Base-by-base conservation (phyloP, 805 yeast species). In the Candida sakaeoensis region DNA sequence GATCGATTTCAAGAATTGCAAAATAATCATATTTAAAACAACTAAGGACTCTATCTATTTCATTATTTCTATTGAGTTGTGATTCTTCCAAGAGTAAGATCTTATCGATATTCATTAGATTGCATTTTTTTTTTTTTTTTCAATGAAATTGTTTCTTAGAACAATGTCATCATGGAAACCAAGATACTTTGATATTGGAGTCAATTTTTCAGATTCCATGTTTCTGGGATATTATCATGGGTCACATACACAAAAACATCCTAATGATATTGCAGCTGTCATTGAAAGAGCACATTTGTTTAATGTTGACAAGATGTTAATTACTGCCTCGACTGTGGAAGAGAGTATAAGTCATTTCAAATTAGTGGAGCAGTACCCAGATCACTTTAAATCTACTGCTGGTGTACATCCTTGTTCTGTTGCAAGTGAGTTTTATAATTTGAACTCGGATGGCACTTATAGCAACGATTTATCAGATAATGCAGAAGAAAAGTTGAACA, bases 331-430 rank as follows among this genome's bases (percentile, higher is more conserved):
- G 0, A 77, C 84, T 2, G 64, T 88, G 5, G 53, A 58, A 1
- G 96, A 91, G 50, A 79, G 90, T 15, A 51, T 57, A 25, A 64
- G 68, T n/a, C 84, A 89, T 6, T 58, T 85, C 13, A 72, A 70
- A 12, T 53, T 90, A 22, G 80, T 85, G 28, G 46, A 54, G 2
- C 44, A 58, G 36, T 59, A 63, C 41, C 63, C 65, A 3, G 54
- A 52, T 8, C 51, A 46, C 12, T 61, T 60, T 47, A 74, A 65
- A 44, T 77, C 85, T 17, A 93, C 99, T 0, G 90, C 81, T 2
- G 99, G 99, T 9, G 95, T 91, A 2, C 99, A 93, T 64, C 99
- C 99, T 0, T 91, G 99, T 60, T 70, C 83, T 13, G 95, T 89
- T 0, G 68, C 71, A 9, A 48, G 49, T 30, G 74, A 68, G 40